phyloP scores from a whole-genome alignment of 192 early-diverging fungal genomes.

The Podila clonocystis region DNA sequence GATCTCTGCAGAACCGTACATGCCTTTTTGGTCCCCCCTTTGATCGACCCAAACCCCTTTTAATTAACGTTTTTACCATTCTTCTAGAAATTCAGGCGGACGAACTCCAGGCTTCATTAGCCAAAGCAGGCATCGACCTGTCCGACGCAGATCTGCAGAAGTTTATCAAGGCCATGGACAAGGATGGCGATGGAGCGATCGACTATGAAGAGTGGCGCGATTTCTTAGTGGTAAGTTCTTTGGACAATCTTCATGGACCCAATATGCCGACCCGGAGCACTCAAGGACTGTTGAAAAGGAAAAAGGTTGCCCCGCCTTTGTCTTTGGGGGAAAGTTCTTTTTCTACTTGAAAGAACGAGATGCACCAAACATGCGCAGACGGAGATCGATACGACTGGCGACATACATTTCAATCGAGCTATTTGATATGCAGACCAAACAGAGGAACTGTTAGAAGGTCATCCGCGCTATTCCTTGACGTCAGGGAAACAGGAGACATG shows the following conservation, averaged over 20 bases:
- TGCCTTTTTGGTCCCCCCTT: not conserved
- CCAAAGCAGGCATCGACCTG: constrained; percentile 67
- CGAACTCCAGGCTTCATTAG: constrained; percentile 66
- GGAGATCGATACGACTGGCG: too few species aligned
- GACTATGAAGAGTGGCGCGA: constrained; percentile 76
- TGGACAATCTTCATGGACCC: not conserved
- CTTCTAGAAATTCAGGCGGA: constrained; percentile 56
- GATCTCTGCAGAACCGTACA: not conserved
- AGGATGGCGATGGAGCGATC: constrained; percentile 70
- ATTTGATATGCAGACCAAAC: too few species aligned
- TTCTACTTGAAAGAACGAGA: too few species aligned
- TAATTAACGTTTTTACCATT: constrained; percentile 3
- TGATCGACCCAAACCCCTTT: not conserved
- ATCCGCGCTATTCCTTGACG: too few species aligned
- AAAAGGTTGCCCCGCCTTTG: too few species aligned
- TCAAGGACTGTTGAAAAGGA: not conserved
- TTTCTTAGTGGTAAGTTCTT: constrained; percentile 60
- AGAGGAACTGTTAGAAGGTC: too few species aligned
- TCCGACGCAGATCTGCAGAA: constrained; percentile 65
- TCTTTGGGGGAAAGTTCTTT: too few species aligned
- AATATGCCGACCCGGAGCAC: not conserved
- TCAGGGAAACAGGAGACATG: not conserved
- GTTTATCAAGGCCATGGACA: constrained; percentile 72
- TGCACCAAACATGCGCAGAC: too few species aligned
- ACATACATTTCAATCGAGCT: too few species aligned